Base-by-base conservation (phyloP, 352 stramenopile genomes). In the Hyaloperonospora brassicae region DNA sequence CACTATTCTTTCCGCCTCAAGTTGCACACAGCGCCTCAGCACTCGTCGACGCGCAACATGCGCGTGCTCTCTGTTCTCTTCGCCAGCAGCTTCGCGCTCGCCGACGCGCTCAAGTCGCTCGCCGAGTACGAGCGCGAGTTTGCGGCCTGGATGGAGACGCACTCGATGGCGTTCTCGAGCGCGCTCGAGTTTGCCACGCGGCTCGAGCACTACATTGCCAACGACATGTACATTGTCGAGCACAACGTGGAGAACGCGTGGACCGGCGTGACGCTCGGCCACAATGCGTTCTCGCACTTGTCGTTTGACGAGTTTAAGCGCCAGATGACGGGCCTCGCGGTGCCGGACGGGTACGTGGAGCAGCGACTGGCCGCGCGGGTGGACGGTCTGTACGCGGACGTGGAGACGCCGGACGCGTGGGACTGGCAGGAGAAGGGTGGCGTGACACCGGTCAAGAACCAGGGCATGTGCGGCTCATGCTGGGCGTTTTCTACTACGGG, bases 401-500 rank as follows among this genome's bases (percentile, higher is more conserved):
- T 67, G 35, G 47, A 89, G 4, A 61, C 93, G 11, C 84, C 92
- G 0, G 68, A 88, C 1, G 62, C 73, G n/a, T 68, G 98, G 22
- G 93, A 99, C 74, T 99, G 97, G 97, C 62, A 84, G 43, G 55
- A 66, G 9, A 89, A 97, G 63, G 97, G 96, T 45, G 92, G 74
- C 49, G 92, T 98, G 12, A 97, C 84, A 4, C 66, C 79, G 14
- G 73, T 98, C 31, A 96, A 98, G 64, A 96, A 96, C 54, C 95
- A 98, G 70, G 88, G 87, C 12, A 82, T 86, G 55, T 98, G 95
- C 60, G 95, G 95, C 22, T 97, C 94, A 35, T 98, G 95, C 76
- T 98, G 95, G 95, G 92, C 95, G 9, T 98, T 98, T 57, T 98
- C 94, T 5, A 93, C 97, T 5, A 98, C 96, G 6, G 97, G 97